Conservation (phyloP, 371 early-diverging fungal genomes). For the Mucor sp. region DNA sequence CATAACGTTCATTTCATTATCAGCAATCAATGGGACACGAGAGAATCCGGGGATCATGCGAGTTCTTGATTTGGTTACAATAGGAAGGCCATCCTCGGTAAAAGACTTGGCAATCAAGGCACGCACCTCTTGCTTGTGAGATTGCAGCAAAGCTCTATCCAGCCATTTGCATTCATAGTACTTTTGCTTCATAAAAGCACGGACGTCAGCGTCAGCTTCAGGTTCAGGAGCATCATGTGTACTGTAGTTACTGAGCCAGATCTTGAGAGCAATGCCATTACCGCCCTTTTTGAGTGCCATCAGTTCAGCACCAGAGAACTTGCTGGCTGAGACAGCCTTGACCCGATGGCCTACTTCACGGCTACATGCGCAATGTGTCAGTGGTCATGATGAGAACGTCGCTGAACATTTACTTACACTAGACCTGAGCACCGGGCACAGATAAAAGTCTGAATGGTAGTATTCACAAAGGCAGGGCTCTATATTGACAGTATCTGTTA, state of each 20-base stretch:
- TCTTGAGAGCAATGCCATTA: slow-evolving; percentile 47
- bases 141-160: slow-evolving; percentile 18
- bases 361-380: slow-evolving; percentile 24
- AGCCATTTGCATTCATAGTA: slow-evolving; percentile 46
- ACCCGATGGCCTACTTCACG: slow-evolving; percentile 71
- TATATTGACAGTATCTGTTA: slow-evolving; percentile 5
- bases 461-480: slow-evolving; percentile 66
- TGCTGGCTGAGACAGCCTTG: slow-evolving; percentile 68
- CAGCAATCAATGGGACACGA: slow-evolving; percentile 15
- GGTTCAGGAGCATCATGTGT: slow-evolving; percentile 31
- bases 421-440: slow-evolving; percentile 68
- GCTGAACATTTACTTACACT: slow-evolving; percentile 43
- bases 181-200: slow-evolving; percentile 47
- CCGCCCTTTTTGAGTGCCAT: slow-evolving; percentile 60
- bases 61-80: slow-evolving; percentile 12
- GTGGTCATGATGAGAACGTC: not conserved
- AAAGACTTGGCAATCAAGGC: slow-evolving; percentile 9
- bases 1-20: slow-evolving; percentile 17
- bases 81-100: slow-evolving; percentile 17
- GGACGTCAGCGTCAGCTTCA: slow-evolving; percentile 37
- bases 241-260: slow-evolving; percentile 34
- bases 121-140: slow-evolving; percentile 7
- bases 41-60: not conserved
- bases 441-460: slow-evolving; percentile 61
- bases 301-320: slow-evolving; percentile 59